phyloP scores from a whole-genome alignment of 2,329 filamentous ascomycete genomes.

The Helotiales sp. region DNA sequence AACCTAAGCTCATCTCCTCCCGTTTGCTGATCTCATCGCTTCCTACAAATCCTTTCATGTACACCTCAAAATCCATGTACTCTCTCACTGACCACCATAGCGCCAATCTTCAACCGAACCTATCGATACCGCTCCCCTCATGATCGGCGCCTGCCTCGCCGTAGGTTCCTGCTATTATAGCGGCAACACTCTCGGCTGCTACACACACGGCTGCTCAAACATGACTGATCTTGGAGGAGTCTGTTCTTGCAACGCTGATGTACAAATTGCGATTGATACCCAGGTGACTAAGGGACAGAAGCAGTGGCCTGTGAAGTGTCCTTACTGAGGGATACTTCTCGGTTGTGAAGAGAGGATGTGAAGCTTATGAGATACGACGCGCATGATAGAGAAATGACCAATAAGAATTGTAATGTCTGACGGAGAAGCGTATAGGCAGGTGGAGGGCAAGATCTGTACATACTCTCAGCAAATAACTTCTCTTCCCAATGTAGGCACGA shows the following conservation, averaged over 20 bases:
- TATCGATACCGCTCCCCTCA: constrained; percentile 12
- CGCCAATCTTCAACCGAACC: constrained; percentile 6
- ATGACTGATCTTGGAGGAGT: constrained; percentile 2
- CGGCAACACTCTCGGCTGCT: constrained; percentile 9
- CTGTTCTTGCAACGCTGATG: constrained; percentile 19
- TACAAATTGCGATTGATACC: constrained; percentile 16
- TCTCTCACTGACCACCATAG: constrained; percentile 1
- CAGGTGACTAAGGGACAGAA: constrained; percentile 14
- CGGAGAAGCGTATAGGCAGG: neutral
- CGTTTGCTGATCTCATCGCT: neutral
- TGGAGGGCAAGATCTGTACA: neutral
- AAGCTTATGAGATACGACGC: neutral
- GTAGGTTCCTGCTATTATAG: constrained; percentile 13
- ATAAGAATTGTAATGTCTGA: neutral
- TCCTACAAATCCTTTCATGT: neutral
- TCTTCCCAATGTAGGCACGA: constrained; percentile 4
- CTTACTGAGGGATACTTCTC: too few relatives aligned
- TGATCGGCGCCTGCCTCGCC: constrained; percentile 17
- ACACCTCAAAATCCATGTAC: neutral
- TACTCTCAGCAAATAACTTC: constrained; percentile 1
- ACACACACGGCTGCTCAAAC: constrained; percentile 12
- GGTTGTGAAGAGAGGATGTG: neutral
- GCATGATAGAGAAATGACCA: neutral
- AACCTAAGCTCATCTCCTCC: neutral
- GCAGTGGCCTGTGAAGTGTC: constrained; percentile 18